Evolutionary conservation across 345 rosid genomes (phyloP), one percentile per base, ranked within the genome.

Genomic region (Arabis alpina): DNA sequence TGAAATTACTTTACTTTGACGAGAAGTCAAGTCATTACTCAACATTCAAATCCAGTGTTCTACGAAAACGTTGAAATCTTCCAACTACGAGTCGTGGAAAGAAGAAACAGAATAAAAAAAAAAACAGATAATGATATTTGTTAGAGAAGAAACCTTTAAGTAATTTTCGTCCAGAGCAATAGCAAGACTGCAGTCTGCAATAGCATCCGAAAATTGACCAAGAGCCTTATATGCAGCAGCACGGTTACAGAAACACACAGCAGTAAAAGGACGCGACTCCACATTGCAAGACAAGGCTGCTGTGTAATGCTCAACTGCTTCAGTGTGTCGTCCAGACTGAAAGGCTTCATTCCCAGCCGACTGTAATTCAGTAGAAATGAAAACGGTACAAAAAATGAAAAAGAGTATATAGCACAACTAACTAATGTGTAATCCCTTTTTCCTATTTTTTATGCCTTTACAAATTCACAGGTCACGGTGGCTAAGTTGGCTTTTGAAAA

Each of bases 161-260:
- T 91, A 94, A 66, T 80, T 91, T 66, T 83, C 83, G 83, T 91
- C 90, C 48, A 94, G 91, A 72, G 99, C 98, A 68, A 89, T 87
- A 68, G 97, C 95, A 52, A 94, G 86, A 83, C 90, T 91, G 91
- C 99, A 94, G 74, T 94, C 99, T 41, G 99, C 93, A 78, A 88
- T 88, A 58, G 98, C 98, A 71, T 91, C 98, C 37, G 85, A 84
- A 27, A 84, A 68, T 79, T 88, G 96, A 70, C 93, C 89, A 76
- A 87, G 63, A 41, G 92, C 88, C 65, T 89, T 92, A 82, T 84
- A 85, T 10, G 97, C 92, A 40, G 97, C 98, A 74, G 99, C 98
- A 74, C 99, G 96, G 80, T 92, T 94, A 79, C 97, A 94, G 76
- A 89, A 89, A 79, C 99, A 94, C 72, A 89, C 81, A 55, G 98